Evolutionary conservation across 495 filamentous ascomycete genomes (phyloP).

Genomic region (Tuber indicum): DNA sequence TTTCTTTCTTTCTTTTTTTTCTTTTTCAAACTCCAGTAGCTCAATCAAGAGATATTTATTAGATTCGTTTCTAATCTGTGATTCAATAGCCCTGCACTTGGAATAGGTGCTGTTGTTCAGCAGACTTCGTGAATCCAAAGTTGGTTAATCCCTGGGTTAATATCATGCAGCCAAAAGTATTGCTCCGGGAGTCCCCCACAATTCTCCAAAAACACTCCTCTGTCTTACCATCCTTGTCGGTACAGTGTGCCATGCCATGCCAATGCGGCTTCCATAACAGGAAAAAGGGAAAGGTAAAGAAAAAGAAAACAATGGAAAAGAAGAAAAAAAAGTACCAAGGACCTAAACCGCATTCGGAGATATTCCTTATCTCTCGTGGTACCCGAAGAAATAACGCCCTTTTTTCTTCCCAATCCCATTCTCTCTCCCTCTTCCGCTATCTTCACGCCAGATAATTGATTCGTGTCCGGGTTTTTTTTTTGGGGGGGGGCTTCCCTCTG

Average conservation of each 20-base stretch:
- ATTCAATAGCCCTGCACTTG: too few species aligned
- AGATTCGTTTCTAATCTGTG: too few species aligned
- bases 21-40: too few species aligned
- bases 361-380: conserved; percentile 34
- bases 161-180: too few species aligned
- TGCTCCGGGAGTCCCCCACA: not conserved
- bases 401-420: conserved; percentile 4
- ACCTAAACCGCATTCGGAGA: conserved; percentile 16
- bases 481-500: not conserved
- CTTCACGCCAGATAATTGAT: conserved; percentile 15
- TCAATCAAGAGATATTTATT: too few species aligned
- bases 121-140: too few species aligned
- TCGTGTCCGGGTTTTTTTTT: not conserved
- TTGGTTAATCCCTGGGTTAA: too few species aligned
- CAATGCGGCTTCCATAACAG: not conserved
- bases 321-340: not conserved
- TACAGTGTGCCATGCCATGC: not conserved
- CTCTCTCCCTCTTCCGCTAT: conserved; percentile 7
- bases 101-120: too few species aligned
- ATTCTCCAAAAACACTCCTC: not conserved
- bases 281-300: not conserved
- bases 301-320: not conserved
- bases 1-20: too few species aligned
- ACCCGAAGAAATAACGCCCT: conserved; percentile 34
- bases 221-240: not conserved